Conservation (phyloP, 805 yeast genomes). For the Yarrowia sp. region DNA sequence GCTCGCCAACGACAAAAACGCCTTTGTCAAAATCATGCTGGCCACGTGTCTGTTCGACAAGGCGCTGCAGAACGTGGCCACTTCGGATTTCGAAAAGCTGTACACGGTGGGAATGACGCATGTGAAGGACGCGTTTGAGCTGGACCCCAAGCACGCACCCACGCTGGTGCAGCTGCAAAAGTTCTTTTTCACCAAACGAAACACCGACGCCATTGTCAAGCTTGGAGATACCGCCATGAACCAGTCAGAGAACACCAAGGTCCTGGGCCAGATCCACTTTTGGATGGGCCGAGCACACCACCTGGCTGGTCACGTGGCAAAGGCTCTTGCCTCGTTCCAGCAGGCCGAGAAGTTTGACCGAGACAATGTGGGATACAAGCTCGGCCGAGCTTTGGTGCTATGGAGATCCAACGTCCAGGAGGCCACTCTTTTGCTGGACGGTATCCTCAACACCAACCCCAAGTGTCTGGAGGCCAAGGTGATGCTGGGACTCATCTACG, state of each 20-base stretch:
- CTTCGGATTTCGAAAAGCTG: slow-evolving; percentile 51
- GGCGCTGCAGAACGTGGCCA: slow-evolving; percentile 53
- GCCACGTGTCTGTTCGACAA: slow-evolving; percentile 61
- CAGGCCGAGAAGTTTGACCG: slow-evolving; percentile 64
- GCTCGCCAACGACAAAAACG: slow-evolving; percentile 53
- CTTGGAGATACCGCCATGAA: slow-evolving; percentile 53
- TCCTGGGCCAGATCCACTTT: slow-evolving; percentile 63
- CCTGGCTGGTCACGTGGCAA: slow-evolving; percentile 55
- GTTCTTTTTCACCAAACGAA: slow-evolving; percentile 67
- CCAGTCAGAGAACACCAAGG: slow-evolving; percentile 42
- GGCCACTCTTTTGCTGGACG: slow-evolving; percentile 82
- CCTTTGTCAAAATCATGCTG: slow-evolving; percentile 17
- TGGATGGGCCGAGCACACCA: slow-evolving; percentile 86
- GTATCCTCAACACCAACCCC: slow-evolving; percentile 60
- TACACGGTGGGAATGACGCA: slow-evolving; percentile 59
- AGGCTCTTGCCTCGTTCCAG: slow-evolving; percentile 69
- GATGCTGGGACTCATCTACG: slow-evolving; percentile 69
- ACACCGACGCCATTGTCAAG: slow-evolving; percentile 55
- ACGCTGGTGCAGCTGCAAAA: slow-evolving; percentile 66
- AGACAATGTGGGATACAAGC: slow-evolving; percentile 61
- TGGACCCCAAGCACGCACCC: slow-evolving; percentile 53
- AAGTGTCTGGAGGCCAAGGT: slow-evolving; percentile 66
- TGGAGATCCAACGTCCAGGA: slow-evolving; percentile 76
- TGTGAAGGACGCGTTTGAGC: slow-evolving; percentile 43
- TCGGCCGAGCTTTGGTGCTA: slow-evolving; percentile 86